Base-by-base conservation (phyloP, 768 basidiomycete species). In the Fibroporia radiculosa region DNA sequence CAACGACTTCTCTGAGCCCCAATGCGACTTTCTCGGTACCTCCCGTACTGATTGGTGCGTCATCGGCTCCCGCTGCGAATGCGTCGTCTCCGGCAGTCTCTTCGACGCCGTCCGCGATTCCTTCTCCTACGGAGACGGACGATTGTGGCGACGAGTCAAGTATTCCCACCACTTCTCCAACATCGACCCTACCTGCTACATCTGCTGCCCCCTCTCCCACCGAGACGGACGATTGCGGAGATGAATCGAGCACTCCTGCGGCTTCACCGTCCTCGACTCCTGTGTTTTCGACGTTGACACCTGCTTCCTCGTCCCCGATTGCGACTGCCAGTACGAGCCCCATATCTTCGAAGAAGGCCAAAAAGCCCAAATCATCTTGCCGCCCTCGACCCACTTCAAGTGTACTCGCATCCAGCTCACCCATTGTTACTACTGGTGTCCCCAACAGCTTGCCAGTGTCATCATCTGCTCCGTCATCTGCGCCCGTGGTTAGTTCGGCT, bases 21-120 rank as follows among this genome's bases (percentile, higher is more conserved):
- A 50, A 36, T 36, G 37, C 34, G 3, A 10, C 44, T 5, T 12
- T 46, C n/a, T 42, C 49, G 18, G 48, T 37, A 37, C 22, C n/a
- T 24, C 31, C 46, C 27, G 42, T 46, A 16, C 33, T 51, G n/a
- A 22, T 41, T 25, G 39, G 43, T 3, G 39, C 42, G 28, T 31
- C 52, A 19, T 39, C 49, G n/a, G 12, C 49, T 2, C 29, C 40
- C 14, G 32, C 47, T 12, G 31, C 45, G 20, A 41, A 36, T 6
- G 42, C 39, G 7, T 41, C 48, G 24, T 22, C 38, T 20, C 25
- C 38, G 6, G 38, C 38, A 23, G 23, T 40, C 41, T 18, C 26
- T 28, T 6, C 40, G 22, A 27, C 26, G 26, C 11, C 40, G 8
- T 8, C 20, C 24, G 34, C 20, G 36, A 24, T n/a, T n/a, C n/a